Percentiles rank a stretch among this genome's conserved stretches.
Evolutionary conservation across 345 rosid genomes (phyloP).

Genomic region (Eucalyptus victrix): DNA sequence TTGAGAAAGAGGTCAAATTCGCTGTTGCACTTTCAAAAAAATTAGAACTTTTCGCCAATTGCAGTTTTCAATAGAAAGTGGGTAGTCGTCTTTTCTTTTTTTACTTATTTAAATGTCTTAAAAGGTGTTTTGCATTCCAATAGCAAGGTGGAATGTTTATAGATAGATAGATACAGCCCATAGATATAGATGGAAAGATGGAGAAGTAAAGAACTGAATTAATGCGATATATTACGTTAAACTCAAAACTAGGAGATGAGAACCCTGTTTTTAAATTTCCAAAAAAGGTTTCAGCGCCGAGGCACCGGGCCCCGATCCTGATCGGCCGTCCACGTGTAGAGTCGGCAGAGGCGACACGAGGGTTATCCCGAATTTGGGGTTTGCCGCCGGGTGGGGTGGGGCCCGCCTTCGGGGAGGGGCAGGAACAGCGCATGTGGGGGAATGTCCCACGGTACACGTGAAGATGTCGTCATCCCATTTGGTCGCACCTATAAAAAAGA

Average conservation of each 20-base stretch:
- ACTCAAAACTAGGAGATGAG: background rate
- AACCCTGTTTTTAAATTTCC: background rate
- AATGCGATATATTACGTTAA: background rate
- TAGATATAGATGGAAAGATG: background rate
- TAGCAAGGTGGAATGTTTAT: background rate
- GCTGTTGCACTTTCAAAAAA: background rate
- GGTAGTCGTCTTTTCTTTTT: background rate
- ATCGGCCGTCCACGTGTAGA: background rate
- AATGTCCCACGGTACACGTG: background rate
- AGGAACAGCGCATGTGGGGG: background rate
- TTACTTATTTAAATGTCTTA: background rate
- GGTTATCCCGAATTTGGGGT: background rate
- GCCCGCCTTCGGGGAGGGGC: background rate
- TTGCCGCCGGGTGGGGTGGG: background rate
- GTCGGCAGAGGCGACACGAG: background rate
- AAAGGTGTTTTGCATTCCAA: background rate
- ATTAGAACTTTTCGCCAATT: background rate
- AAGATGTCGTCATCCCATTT: background rate
- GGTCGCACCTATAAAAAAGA: background rate
- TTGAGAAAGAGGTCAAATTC: background rate
- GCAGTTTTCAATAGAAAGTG: background rate
- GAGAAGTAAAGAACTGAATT: background rate
- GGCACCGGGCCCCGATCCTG: background rate
- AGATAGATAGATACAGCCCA: background rate
- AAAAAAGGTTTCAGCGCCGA: background rate